phyloP scores from a whole-genome alignment of 2,329 filamentous ascomycete genomes.

The Cladosporium sp. region DNA sequence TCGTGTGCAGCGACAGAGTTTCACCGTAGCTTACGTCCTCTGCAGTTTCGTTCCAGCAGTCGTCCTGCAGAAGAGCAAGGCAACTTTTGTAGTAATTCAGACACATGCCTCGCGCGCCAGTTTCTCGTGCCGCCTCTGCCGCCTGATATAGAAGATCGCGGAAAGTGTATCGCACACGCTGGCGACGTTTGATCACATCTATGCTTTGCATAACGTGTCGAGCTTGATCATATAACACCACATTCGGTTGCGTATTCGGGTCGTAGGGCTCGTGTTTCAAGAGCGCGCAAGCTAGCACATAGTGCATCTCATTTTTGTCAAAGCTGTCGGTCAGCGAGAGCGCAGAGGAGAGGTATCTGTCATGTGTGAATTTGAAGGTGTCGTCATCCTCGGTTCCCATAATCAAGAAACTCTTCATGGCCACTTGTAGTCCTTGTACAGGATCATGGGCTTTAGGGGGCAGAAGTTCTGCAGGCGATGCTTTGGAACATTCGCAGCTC shows the following conservation, averaged over 20 bases:
- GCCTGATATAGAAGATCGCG: conserved; percentile 74
- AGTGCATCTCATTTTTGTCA: conserved; percentile 78
- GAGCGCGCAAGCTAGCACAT: conserved; percentile 76
- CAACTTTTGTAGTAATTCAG: conserved; percentile 77
- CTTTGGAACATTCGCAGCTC: conserved; percentile 66
- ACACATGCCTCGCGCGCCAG: conserved; percentile 75
- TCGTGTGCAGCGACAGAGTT: conserved; percentile 72
- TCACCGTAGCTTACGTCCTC: conserved; percentile 81
- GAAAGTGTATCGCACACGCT: conserved; percentile 48
- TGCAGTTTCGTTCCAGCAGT: conserved; percentile 66
- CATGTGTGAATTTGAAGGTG: conserved; percentile 79
- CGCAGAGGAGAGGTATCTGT: conserved; percentile 79
- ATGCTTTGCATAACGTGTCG: conserved; percentile 76
- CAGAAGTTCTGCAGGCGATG: conserved; percentile 43
- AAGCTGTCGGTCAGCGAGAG: conserved; percentile 63
- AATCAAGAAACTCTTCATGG: conserved; percentile 75
- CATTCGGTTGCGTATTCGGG: conserved; percentile 46
- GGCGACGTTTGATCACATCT: conserved; percentile 67
- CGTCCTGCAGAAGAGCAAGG: conserved; percentile 70
- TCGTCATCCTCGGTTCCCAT: conserved; percentile 80
- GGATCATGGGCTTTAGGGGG: conserved; percentile 62
- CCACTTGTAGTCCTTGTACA: conserved; percentile 73
- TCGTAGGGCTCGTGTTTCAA: conserved; percentile 65
- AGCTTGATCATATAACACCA: conserved; percentile 65
- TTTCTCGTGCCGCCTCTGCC: conserved; percentile 73